A percentile compares a stretch with the other conserved stretches of the same genome.
Conservation (phyloP, 495 filamentous ascomycete species). For the Collariella sp. region DNA sequence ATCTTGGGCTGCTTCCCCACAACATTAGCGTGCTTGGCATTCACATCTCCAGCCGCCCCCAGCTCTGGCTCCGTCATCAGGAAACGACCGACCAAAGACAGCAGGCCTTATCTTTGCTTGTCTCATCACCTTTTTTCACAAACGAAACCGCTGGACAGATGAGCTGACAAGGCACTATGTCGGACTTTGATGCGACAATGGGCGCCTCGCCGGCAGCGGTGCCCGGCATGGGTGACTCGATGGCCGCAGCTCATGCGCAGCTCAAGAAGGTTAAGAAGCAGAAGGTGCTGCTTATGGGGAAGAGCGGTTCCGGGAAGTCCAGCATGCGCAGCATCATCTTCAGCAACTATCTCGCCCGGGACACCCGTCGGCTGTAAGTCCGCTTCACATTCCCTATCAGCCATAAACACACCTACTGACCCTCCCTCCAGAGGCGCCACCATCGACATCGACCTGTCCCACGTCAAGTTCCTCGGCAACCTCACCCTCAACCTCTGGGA, state of each 20-base stretch:
- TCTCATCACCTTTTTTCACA: background rate
- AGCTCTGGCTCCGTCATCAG: too few relatives aligned
- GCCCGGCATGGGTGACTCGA: background rate
- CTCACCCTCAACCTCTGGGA: slow-evolving; percentile 97
- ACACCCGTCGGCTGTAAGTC: slow-evolving; percentile 69
- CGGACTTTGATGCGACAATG: slow-evolving; percentile 15
- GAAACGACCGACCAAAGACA: too few relatives aligned
- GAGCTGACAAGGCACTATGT: slow-evolving; percentile 13
- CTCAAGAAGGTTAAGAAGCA: slow-evolving; percentile 54
- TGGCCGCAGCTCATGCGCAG: slow-evolving; percentile 20
- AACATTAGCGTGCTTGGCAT: too few relatives aligned
- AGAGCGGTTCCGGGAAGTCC: slow-evolving; percentile 97
- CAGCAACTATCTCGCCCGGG: slow-evolving; percentile 93
- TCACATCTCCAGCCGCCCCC: too few relatives aligned
- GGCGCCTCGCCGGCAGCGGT: slow-evolving; percentile 1
- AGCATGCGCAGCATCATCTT: slow-evolving; percentile 98
- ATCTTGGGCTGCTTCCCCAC: too few relatives aligned
- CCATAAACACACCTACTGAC: background rate
- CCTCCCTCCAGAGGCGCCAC: slow-evolving; percentile 60
- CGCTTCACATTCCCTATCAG: background rate
- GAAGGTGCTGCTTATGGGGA: slow-evolving; percentile 65
- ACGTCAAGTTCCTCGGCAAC: slow-evolving; percentile 96
- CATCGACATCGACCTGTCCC: slow-evolving; percentile 95
- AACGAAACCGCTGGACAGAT: background rate
- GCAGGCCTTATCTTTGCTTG: too few relatives aligned